Percentiles rank a stretch among this genome's conserved stretches.
These are phyloP conservation scores for Blakeslea trispora DNA, from an alignment of 371 early-diverging fungal species.

Conservation along the genomic window DNA sequence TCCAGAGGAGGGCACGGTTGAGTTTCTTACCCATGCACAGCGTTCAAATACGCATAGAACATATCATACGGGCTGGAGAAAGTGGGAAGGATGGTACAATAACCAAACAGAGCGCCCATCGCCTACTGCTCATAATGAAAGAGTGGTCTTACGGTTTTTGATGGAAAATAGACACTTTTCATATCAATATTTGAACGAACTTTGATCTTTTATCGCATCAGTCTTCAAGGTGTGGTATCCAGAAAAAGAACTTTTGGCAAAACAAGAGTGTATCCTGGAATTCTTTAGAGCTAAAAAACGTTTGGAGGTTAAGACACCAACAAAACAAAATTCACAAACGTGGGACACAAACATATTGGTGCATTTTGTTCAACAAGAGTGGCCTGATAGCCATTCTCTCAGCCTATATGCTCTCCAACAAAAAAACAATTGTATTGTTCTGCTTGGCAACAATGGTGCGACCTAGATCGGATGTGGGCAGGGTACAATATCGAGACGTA, in stretches of 20 bases:
- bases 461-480: constrained; percentile 1
- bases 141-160: not conserved
- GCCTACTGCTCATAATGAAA: not conserved
- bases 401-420: not conserved
- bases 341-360: constrained; percentile 1
- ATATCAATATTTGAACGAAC: not conserved
- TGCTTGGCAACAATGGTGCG: not conserved
- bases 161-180: not conserved
- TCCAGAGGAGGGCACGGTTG: too few species aligned
- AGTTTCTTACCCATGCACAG: too few species aligned
- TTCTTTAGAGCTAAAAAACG: too few species aligned
- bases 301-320: too few species aligned
- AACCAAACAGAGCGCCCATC: not conserved
- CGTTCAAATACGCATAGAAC: too few species aligned
- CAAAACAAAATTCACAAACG: too few species aligned
- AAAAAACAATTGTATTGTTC: not conserved
- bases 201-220: constrained; percentile 4
- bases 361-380: not conserved
- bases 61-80: constrained; percentile 1
- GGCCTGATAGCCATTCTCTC: not conserved
- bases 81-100: not conserved
- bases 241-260: too few species aligned
- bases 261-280: too few species aligned
- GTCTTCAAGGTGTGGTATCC: not conserved
- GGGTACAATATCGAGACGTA: not conserved